Base-by-base conservation (phyloP, 1,284 basidiomycete genomes). In the Moesziomyces sp. region DNA sequence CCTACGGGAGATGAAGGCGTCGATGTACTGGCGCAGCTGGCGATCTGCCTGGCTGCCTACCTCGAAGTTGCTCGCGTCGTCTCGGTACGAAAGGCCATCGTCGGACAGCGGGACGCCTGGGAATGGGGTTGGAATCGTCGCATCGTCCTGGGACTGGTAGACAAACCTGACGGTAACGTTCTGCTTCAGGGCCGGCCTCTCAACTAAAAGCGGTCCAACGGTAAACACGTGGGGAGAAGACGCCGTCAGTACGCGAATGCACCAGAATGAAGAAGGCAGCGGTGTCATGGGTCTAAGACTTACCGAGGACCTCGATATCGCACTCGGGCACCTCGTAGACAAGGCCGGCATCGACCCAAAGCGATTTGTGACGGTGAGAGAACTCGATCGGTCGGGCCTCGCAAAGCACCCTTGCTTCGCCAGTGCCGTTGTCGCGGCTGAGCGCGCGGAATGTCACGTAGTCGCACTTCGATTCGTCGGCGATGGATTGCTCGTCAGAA, bases 281-380 rank as follows among this genome's bases (percentile, higher is more conserved):
- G 16, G 16, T 18, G 4, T 40, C 8, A 18, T 40, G 14, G 3
- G 16, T 4, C 11, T n/a, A 4, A 18, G 38, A 48, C 51, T 46
- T 43, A 40, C 56, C 52, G 2, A 14, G 45, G 42, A 66, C 18
- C 3, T 44, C 38, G 13, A 66, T 34, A 24, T 66, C 52, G 19
- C 52, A 19, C 3, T n/a, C 23, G 5, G 57, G 57, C 18, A 56
- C 13, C 11, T 45, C 26, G 18, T 8, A 11, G 7, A 51, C 9
- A 5, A 56, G n/a, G 18, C 63, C 57, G 5, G 52, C 52, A 18
- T 66, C 57, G 46, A 66, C 38, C 52, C 26, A 52, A 19, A 52
- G 43, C 5, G 52, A 66, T 8, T 23, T 10, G 24, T 55, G 26
- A 7, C 30, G 23, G 2, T 45, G 21, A 6, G 46, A 16, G 18